Evolutionary conservation across 2,329 filamentous ascomycete genomes (phyloP).

Genomic region (Waltergamsia citrina): DNA sequence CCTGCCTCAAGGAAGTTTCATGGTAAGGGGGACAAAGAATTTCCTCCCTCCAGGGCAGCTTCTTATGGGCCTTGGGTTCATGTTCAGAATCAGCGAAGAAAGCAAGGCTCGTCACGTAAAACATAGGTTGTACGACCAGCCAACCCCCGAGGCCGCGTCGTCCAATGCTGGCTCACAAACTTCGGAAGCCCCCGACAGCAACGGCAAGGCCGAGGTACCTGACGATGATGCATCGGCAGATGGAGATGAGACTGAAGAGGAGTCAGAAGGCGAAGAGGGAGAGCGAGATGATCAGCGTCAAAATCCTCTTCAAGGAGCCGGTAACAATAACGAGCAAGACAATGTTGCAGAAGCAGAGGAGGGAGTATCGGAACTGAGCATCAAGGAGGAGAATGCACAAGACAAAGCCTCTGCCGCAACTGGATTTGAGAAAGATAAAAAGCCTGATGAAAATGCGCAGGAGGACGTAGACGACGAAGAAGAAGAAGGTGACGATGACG

Average conservation of each 20-base stretch:
- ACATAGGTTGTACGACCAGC: slow-evolving; percentile 37
- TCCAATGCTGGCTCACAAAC: too few relatives aligned
- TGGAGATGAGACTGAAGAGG: slow-evolving; percentile 9
- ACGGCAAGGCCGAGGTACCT: not conserved
- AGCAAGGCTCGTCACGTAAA: slow-evolving; percentile 75
- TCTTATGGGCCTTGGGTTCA: slow-evolving; percentile 75
- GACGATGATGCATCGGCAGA: slow-evolving; percentile 1
- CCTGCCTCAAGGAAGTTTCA: slow-evolving; percentile 68
- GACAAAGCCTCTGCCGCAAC: too few relatives aligned
- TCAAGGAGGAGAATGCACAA: slow-evolving; percentile 12
- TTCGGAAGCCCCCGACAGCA: too few relatives aligned
- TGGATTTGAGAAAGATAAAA: too few relatives aligned
- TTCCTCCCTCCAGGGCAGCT: slow-evolving; percentile 81
- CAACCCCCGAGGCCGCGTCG: slow-evolving; percentile 9
- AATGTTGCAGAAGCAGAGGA: slow-evolving; percentile 15
- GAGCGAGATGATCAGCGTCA: slow-evolving; percentile 19
- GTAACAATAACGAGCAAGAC: slow-evolving; percentile 9
- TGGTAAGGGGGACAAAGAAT: slow-evolving; percentile 80
- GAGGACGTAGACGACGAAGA: slow-evolving; percentile 4
- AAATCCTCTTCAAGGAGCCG: slow-evolving; percentile 25
- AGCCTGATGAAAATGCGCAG: slow-evolving; percentile 9
- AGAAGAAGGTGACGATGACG: slow-evolving; percentile 15
- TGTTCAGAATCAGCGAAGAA: slow-evolving; percentile 84
- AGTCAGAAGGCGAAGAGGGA: slow-evolving; percentile 10
- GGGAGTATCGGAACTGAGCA: slow-evolving; percentile 13